phyloP scores from a whole-genome alignment of 345 rosid species.

The Erucastrum elatum region DNA sequence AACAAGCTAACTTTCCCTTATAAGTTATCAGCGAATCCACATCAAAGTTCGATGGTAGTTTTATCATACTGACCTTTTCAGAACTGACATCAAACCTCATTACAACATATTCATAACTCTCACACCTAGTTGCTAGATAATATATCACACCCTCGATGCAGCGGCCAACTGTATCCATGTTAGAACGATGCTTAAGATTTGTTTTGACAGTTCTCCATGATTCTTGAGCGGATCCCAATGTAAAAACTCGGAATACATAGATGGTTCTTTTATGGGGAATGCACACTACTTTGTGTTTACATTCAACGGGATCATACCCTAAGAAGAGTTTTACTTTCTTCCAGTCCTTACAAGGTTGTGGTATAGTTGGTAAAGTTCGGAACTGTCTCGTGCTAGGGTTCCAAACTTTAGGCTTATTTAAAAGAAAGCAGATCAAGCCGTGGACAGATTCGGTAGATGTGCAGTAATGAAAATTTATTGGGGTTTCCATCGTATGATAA shows the following conservation, averaged over 20 bases:
- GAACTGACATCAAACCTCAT: background rate
- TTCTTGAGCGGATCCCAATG: background rate
- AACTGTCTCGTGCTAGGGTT: slow-evolving; percentile 15
- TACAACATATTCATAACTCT: background rate
- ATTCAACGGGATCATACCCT: slow-evolving; percentile 10
- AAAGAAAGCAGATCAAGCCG: no score
- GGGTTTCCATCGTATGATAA: no score
- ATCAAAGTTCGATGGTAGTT: background rate
- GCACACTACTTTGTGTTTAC: slow-evolving; percentile 9
- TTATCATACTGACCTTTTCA: background rate
- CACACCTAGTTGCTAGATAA: background rate
- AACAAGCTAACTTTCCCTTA: background rate
- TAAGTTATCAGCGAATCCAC: background rate
- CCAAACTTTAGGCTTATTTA: background rate
- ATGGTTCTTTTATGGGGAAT: background rate
- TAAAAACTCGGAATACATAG: background rate
- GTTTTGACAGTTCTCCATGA: background rate
- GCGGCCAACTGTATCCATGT: background rate
- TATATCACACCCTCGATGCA: background rate
- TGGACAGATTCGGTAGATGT: no score
- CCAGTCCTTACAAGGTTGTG: background rate
- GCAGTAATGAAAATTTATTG: no score
- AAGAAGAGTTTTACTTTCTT: background rate
- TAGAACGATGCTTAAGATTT: background rate
- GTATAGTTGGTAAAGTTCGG: background rate